A percentile compares a stretch with the other conserved stretches of the same genome.
Evolutionary conservation across 495 filamentous ascomycete genomes (phyloP).

Genomic region (Xylaria castorea): DNA sequence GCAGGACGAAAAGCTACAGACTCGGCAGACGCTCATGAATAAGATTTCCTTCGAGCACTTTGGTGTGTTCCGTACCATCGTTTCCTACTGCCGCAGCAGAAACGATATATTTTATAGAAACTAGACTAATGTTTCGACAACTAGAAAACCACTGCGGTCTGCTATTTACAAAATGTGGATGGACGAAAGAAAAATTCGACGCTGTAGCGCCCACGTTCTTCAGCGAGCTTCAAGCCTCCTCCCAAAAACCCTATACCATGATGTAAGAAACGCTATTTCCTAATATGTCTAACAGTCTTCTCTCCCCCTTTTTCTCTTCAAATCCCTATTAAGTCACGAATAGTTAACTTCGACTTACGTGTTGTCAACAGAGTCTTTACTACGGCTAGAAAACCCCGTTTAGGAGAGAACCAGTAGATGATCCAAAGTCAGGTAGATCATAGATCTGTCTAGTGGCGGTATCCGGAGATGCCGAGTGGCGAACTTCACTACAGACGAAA

Average conservation of each 20-base stretch:
- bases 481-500: conserved; percentile 3
- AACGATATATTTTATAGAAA: not conserved
- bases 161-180: conserved; percentile 38
- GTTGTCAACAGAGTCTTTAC: conserved; percentile 35
- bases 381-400: conserved; percentile 40
- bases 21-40: conserved; percentile 34
- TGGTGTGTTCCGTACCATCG: conserved; percentile 24
- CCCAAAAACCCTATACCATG: conserved; percentile 35
- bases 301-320: conserved; percentile 1
- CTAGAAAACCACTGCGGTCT: conserved; percentile 36
- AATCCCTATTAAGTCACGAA: not conserved
- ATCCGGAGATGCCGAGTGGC: not conserved
- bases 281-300: not conserved
- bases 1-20: conserved; percentile 39
- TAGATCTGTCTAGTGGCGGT: not conserved
- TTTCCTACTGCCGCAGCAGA: not conserved
- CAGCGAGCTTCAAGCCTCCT: conserved; percentile 26
- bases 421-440: not conserved
- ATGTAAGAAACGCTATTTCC: conserved; percentile 31
- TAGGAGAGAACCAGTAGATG: not conserved
- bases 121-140: conserved; percentile 18
- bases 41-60: conserved; percentile 33
- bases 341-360: not conserved
- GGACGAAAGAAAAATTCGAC: conserved; percentile 36
- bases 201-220: conserved; percentile 33